Percentiles rank a stretch among this genome's conserved stretches.
These are phyloP conservation scores for Penicillium bovifimosum DNA, from an alignment of 495 filamentous ascomycete genomes.

Conservation along the genomic window DNA sequence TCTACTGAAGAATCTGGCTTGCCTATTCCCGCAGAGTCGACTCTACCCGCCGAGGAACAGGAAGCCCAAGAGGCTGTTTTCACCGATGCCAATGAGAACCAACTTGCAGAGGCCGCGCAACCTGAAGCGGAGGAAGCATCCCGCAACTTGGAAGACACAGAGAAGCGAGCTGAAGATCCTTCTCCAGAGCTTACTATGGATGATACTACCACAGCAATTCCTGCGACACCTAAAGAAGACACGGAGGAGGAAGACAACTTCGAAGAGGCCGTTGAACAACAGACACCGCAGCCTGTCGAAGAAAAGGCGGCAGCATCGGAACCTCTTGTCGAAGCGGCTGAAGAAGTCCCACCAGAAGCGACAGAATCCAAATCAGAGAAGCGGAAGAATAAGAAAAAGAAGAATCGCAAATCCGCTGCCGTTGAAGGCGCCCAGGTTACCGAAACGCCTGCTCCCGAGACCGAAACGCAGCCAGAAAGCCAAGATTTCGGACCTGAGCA, in stretches of 20 bases:
- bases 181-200: not conserved
- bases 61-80: not conserved
- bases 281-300: not conserved
- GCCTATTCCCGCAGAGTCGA: not conserved
- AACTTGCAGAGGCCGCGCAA: not conserved
- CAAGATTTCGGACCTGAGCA: conserved; percentile 14
- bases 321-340: not conserved
- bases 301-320: conserved; percentile 3
- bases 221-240: conserved; percentile 7
- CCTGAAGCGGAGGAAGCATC: not conserved
- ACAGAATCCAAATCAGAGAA: conserved; percentile 20
- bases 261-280: conserved; percentile 23
- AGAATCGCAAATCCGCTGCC: conserved; percentile 27
- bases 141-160: not conserved
- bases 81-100: not conserved
- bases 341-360: not conserved
- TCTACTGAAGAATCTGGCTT: not conserved
- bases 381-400: conserved; percentile 33
- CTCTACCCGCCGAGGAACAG: not conserved
- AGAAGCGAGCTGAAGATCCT: not conserved
- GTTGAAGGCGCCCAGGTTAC: conserved; percentile 19
- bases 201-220: not conserved
- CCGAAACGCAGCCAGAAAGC: conserved; percentile 10
- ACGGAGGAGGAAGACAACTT: conserved; percentile 21
- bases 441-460: conserved; percentile 12